Evolutionary conservation across 768 basidiomycete species (phyloP).

Genomic region (Tricholomella constricta): DNA sequence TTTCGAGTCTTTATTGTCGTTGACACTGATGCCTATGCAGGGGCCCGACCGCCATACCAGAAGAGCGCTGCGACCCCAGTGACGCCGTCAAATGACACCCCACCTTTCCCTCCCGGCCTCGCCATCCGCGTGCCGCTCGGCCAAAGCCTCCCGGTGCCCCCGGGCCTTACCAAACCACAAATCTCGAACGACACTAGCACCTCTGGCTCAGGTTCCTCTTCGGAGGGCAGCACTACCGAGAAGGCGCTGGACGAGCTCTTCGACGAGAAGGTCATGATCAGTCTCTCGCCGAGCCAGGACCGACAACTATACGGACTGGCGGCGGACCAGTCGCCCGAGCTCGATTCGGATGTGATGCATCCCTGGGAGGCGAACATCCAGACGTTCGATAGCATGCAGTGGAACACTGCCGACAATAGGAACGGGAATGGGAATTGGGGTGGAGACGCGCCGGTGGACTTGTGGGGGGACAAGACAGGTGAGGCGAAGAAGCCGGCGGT

Average conservation of each 20-base stretch:
- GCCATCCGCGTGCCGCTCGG: conserved; percentile 1
- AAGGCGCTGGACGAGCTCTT: conserved; percentile 8
- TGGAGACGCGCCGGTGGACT: conserved; percentile 17
- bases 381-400: conserved; percentile 3
- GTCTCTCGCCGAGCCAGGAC: conserved; percentile 28
- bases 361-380: conserved; percentile 22
- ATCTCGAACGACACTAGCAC: conserved; percentile 9
- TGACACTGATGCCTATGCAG: conserved; percentile 1
- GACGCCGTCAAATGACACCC: not conserved
- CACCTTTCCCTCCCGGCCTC: conserved; percentile 17
- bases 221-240: not conserved
- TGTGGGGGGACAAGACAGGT: conserved; percentile 26
- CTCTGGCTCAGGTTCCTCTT: conserved; percentile 10
- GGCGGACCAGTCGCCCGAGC: conserved; percentile 15
- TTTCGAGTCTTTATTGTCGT: too few relatives aligned
- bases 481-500: conserved; percentile 14
- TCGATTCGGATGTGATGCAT: conserved; percentile 21
- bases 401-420: not conserved
- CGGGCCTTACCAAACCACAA: conserved; percentile 14
- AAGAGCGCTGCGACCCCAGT: not conserved
- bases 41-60: not conserved
- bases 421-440: too few relatives aligned
- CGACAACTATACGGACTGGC: conserved; percentile 19
- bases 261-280: conserved; percentile 19
- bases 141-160: conserved; percentile 11